Evolutionary conservation across 2,329 filamentous ascomycete species (phyloP).

Genomic region (Dothideomycetes sp.): DNA sequence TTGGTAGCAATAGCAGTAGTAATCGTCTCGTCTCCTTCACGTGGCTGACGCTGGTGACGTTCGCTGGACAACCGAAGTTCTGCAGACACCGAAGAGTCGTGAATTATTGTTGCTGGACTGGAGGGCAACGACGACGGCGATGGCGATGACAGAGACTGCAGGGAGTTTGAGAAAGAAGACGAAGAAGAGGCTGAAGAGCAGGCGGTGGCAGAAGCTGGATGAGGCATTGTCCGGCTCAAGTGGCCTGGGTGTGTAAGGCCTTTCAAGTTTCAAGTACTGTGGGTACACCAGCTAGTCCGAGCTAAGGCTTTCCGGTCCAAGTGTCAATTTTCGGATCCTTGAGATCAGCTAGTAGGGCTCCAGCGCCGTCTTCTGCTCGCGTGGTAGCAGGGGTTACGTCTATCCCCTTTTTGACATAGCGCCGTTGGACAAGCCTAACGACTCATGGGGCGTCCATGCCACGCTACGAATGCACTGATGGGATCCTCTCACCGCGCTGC

Average conservation of each 20-base stretch:
- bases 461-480: constrained; percentile 11
- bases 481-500: too few species aligned
- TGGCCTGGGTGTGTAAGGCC: constrained; percentile 11
- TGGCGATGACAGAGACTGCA: constrained; percentile 1
- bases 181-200: constrained; percentile 7
- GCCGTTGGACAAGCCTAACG: constrained; percentile 12
- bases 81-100: neutral
- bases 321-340: constrained; percentile 12
- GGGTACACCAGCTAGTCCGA: constrained; percentile 13
- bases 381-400: constrained; percentile 8
- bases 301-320: constrained; percentile 10
- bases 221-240: constrained; percentile 13
- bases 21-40: too few species aligned
- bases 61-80: neutral
- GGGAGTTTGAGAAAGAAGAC: constrained; percentile 3
- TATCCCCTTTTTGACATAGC: constrained; percentile 9
- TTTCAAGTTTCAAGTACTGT: constrained; percentile 14
- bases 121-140: neutral
- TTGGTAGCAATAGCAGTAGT: too few species aligned
- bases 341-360: constrained; percentile 10
- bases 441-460: constrained; percentile 1
- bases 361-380: constrained; percentile 6
- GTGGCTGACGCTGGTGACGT: too few species aligned
- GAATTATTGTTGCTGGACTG: too few species aligned
- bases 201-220: constrained; percentile 11